Base-by-base conservation (phyloP, 108 stramenopile species). In the Conticribra guillardii region DNA sequence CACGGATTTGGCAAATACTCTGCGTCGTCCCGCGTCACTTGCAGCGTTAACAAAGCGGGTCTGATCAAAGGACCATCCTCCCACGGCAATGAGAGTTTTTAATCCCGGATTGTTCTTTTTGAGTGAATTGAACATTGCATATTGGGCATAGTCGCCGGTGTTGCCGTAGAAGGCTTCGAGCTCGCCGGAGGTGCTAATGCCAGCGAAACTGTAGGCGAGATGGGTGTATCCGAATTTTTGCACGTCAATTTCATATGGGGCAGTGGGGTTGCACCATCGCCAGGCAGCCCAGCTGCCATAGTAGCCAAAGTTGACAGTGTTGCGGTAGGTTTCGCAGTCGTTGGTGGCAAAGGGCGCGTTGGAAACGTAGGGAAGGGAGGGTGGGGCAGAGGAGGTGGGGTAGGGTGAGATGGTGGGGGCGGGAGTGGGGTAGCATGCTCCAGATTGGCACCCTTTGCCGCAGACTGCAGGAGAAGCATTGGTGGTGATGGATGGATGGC, bases 41-140 rank as follows among this genome's bases (percentile, higher is more conserved):
- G 46, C 53, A 30, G 45, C 76, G 26, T 66, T 9, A 29, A 32
- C 30, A 37, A 77, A 77, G 32, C 70, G 48, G 37, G 22, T 19
- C 34, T 77, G 73, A 46, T 58, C 24, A 32, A 77, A 77, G 1
- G 62, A 64, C 76, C 76, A 77, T 21, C 68, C 71, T 0, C 71
- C 71, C 19, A 72, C 63, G 17, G 62, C 71, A 64, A 64, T 64
- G 1, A 72, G 24, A 18, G 71, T 72, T 64, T 72, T 64, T n/a
- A 72, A 46, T 52, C 45, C 71, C 0, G 22, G 63, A 64, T 72
- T 52, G 3, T 18, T 33, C 22, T 29, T 64, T 53, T 72, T 72
- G 33, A 72, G 50, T 8, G 21, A 22, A 19, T 72, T 72, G 33
- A 72, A 72, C 19, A 21, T 30, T 27, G 8, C 18, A 21, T 49